Percentiles rank a stretch among this genome's conserved stretches.
Conservation (phyloP, 257 asterid genomes). For the Solanum lycopersicoides region DNA sequence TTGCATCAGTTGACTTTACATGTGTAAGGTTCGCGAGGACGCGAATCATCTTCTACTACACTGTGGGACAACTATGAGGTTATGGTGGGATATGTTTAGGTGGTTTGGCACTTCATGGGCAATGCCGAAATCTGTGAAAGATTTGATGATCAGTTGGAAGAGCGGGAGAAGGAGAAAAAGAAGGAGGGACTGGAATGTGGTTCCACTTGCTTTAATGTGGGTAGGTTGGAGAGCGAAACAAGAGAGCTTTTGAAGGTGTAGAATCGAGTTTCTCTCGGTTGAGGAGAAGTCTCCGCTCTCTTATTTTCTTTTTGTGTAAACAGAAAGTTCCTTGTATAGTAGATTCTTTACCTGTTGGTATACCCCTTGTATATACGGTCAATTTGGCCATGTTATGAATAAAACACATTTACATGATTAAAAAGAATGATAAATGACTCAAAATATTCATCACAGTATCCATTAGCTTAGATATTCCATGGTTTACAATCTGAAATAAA, state of each 20-base stretch:
- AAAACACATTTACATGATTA: neutral
- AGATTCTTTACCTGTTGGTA: neutral
- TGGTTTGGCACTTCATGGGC: neutral
- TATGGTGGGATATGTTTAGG: neutral
- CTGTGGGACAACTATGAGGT: neutral
- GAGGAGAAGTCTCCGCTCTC: neutral
- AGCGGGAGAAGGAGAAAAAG: neutral
- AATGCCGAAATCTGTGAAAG: neutral
- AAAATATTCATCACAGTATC: neutral
- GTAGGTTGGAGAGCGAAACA: neutral
- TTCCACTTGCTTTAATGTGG: neutral
- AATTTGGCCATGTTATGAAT: neutral
- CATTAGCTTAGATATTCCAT: neutral
- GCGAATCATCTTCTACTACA: neutral
- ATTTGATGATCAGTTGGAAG: neutral
- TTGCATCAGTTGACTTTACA: neutral
- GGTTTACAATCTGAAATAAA: constrained; percentile 20
- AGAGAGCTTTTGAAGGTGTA: neutral
- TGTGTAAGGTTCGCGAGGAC: neutral
- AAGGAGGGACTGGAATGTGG: neutral
- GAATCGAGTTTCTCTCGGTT: neutral
- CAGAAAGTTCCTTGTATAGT: neutral
- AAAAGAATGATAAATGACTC: neutral
- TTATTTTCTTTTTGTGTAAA: neutral
- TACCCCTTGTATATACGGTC: neutral